Evolutionary conservation across 495 filamentous ascomycete genomes (phyloP).

Genomic region (Achaetomiella virescens): DNA sequence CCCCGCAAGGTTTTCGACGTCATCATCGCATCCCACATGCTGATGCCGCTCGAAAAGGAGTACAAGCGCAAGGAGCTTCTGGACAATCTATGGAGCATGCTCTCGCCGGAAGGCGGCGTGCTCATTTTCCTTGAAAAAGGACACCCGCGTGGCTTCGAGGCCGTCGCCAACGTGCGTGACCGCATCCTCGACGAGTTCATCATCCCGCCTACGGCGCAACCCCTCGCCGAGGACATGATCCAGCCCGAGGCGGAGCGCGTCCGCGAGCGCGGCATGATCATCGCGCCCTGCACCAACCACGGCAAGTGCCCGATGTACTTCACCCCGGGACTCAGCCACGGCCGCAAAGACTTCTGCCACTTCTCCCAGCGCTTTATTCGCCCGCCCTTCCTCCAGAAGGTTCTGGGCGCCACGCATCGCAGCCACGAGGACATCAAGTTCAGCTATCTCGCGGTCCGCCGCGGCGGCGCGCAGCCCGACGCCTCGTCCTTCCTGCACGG

Average conservation of each 20-base stretch:
- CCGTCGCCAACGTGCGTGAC: conserved; percentile 74
- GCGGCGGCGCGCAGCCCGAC: conserved; percentile 52
- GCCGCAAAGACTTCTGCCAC: conserved; percentile 84
- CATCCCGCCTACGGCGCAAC: conserved; percentile 51
- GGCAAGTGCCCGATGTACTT: conserved; percentile 81
- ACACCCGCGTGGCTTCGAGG: conserved; percentile 83
- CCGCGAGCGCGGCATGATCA: conserved; percentile 75
- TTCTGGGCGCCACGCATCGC: conserved; percentile 58
- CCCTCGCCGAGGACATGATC: conserved; percentile 21
- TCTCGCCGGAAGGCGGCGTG: conserved; percentile 79
- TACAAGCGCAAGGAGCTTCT: conserved; percentile 68
- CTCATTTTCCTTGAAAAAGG: conserved; percentile 89
- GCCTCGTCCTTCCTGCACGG: conserved; percentile 14
- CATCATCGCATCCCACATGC: conserved; percentile 78
- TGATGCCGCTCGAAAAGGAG: conserved; percentile 65
- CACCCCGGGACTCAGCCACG: conserved; percentile 55
- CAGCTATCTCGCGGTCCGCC: conserved; percentile 82
- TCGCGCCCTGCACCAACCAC: conserved; percentile 95
- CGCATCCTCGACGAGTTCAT: conserved; percentile 72
- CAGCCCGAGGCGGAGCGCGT: conserved; percentile 22
- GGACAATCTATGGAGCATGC: conserved; percentile 81
- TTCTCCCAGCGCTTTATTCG: conserved; percentile 86
- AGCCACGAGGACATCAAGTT: conserved; percentile 90
- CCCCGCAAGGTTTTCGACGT: conserved; percentile 79
- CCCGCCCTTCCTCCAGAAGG: conserved; percentile 71